A percentile compares a stretch with the other conserved stretches of the same genome.
These are phyloP conservation scores for Excoecaria agallocha DNA, from an alignment of 345 rosid genomes.

Conservation along the genomic window DNA sequence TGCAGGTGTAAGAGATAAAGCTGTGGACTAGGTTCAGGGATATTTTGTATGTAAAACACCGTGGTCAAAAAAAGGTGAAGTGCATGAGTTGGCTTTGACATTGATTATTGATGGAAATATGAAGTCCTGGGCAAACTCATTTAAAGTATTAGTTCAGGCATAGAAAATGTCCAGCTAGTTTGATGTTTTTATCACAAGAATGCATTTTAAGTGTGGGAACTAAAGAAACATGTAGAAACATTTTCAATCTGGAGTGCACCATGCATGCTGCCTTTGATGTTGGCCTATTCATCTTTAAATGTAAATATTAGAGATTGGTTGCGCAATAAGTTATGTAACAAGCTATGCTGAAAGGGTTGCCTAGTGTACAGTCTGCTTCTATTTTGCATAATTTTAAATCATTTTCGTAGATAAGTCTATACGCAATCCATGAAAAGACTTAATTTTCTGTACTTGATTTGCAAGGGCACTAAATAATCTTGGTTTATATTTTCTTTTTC, in stretches of 20 bases:
- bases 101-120: no score
- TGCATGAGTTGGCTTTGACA: not conserved
- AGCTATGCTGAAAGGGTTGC: not conserved
- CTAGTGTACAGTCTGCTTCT: not conserved
- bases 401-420: not conserved
- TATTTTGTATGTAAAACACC: not conserved
- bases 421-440: not conserved
- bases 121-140: no score
- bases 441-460: not conserved
- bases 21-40: not conserved
- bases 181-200: not conserved
- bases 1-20: not conserved
- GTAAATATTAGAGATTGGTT: not conserved
- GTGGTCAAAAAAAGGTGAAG: not conserved
- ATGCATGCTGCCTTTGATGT: not conserved
- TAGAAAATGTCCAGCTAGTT: not conserved
- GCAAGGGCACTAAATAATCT: not conserved
- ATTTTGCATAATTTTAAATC: not conserved
- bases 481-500: not conserved
- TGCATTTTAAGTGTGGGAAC: not conserved
- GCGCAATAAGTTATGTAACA: not conserved
- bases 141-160: not conserved
- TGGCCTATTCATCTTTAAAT: not conserved
- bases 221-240: not conserved
- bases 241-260: not conserved